Conservation (phyloP, 2,329 filamentous ascomycete species). For the Colletotrichum sp. region DNA sequence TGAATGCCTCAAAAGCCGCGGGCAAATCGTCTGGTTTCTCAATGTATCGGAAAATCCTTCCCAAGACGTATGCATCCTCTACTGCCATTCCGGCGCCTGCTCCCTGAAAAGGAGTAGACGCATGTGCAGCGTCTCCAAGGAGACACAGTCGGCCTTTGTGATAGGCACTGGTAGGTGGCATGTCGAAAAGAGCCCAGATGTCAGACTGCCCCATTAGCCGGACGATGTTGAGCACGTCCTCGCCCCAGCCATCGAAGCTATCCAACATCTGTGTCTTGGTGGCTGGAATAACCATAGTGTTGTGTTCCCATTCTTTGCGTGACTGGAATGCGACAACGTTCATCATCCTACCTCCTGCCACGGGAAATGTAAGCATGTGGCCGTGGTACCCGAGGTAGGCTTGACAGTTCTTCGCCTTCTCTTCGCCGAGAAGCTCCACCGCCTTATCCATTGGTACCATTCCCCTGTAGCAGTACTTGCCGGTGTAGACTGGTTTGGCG, state of each 20-base stretch:
- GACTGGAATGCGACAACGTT: conserved; percentile 55
- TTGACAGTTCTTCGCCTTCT: conserved; percentile 30
- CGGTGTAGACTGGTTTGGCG: conserved; percentile 34
- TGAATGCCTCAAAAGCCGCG: background rate
- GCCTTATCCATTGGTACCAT: conserved; percentile 55
- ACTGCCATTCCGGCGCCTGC: background rate
- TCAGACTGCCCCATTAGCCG: background rate
- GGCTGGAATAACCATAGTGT: background rate
- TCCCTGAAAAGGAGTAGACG: background rate
- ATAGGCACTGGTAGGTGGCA: background rate
- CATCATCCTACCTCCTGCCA: conserved; percentile 57
- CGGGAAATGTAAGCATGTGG: conserved; percentile 65
- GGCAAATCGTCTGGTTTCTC: background rate
- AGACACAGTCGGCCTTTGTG: background rate
- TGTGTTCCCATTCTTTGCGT: background rate
- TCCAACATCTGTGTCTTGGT: background rate
- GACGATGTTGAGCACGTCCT: background rate
- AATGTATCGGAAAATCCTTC: background rate
- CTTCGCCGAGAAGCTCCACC: conserved; percentile 47
- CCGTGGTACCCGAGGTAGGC: conserved; percentile 49
- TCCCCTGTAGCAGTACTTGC: conserved; percentile 62
- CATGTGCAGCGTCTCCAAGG: background rate
- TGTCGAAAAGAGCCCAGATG: background rate
- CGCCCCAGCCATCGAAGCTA: background rate
- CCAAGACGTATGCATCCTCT: background rate